A percentile compares a stretch with the other conserved stretches of the same genome.
phyloP scores from a whole-genome alignment of 1,139 yeast species.

The Yamadazyma sp. region DNA sequence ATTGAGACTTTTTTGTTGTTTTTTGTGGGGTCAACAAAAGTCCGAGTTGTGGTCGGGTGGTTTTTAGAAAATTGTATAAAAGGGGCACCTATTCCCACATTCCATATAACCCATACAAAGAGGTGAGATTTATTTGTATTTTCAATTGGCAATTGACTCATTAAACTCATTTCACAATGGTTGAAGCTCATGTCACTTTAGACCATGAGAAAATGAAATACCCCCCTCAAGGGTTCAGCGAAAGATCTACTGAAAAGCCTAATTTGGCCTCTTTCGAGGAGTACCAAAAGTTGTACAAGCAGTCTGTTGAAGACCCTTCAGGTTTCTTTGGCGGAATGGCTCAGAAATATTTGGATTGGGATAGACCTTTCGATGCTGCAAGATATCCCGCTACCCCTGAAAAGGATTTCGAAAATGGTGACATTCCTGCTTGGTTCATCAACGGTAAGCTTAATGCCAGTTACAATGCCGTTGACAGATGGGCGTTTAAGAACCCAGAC shows the following conservation, averaged over 20 bases:
- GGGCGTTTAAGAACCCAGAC: constrained; percentile 69
- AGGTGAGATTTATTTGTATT: no score
- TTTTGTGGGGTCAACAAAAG: constrained; percentile 9
- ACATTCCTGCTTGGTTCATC: constrained; percentile 74
- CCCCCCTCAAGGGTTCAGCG: constrained; percentile 61
- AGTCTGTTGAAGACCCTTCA: constrained; percentile 67
- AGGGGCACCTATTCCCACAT: constrained; percentile 1
- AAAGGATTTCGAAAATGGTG: constrained; percentile 61
- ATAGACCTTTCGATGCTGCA: constrained; percentile 57
- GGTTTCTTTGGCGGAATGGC: constrained; percentile 68
- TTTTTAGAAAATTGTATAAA: constrained; percentile 2
- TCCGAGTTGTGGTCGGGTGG: constrained; percentile 3
- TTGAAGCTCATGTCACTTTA: constrained; percentile 32
- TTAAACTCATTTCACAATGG: constrained; percentile 10
- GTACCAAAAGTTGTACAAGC: constrained; percentile 59
- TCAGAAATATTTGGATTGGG: constrained; percentile 59
- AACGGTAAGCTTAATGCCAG: constrained; percentile 77
- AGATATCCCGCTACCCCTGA: constrained; percentile 52
- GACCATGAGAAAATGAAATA: constrained; percentile 44
- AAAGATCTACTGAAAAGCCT: constrained; percentile 50
- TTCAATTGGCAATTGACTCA: neutral
- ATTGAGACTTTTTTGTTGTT: constrained; percentile 1
- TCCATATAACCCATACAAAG: no score
- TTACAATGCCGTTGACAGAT: constrained; percentile 78
- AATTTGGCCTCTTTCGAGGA: constrained; percentile 53